A percentile compares a stretch with the other conserved stretches of the same genome.
Conservation (phyloP, 495 filamentous ascomycete genomes). For the Lichenothelia convexa region DNA sequence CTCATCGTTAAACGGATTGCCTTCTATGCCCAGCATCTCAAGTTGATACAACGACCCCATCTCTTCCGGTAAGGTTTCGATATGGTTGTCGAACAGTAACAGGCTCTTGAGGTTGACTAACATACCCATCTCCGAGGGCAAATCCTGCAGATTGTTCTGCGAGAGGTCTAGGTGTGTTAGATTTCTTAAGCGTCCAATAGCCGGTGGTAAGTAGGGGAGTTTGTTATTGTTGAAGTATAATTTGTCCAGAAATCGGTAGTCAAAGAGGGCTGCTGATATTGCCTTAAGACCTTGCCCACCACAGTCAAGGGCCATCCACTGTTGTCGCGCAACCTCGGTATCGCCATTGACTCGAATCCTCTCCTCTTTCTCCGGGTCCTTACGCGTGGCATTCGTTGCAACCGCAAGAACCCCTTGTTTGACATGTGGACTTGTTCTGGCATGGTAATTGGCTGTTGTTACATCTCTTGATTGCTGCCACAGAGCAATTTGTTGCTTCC, state of each 20-base stretch:
- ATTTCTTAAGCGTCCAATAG: conserved; percentile 62
- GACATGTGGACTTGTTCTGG: conserved; percentile 27
- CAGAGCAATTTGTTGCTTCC: conserved; percentile 70
- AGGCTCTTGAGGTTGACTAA: conserved; percentile 68
- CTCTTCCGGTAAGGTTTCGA: conserved; percentile 65
- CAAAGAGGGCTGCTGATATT: conserved; percentile 59
- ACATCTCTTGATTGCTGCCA: conserved; percentile 51
- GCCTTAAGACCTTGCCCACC: conserved; percentile 81
- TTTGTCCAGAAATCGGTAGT: conserved; percentile 70
- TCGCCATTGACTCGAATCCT: conserved; percentile 33
- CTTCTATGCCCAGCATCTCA: conserved; percentile 79
- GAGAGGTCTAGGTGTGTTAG: conserved; percentile 73
- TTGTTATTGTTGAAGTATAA: conserved; percentile 87
- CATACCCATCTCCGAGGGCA: conserved; percentile 92
- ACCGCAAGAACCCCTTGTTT: conserved; percentile 33
- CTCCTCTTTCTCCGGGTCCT: conserved; percentile 42
- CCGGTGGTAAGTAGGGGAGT: conserved; percentile 51
- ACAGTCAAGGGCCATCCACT: conserved; percentile 85
- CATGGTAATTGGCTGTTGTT: conserved; percentile 46
- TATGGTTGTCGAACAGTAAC: conserved; percentile 72
- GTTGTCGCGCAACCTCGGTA: conserved; percentile 38
- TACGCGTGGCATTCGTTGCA: conserved; percentile 41
- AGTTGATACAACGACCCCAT: conserved; percentile 72
- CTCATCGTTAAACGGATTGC: conserved; percentile 61
- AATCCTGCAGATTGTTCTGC: conserved; percentile 60